A percentile compares a stretch with the other conserved stretches of the same genome.
These are phyloP conservation scores for Trypanosoma scelopori DNA, from an alignment of 208 protist species.

Conservation along the genomic window DNA sequence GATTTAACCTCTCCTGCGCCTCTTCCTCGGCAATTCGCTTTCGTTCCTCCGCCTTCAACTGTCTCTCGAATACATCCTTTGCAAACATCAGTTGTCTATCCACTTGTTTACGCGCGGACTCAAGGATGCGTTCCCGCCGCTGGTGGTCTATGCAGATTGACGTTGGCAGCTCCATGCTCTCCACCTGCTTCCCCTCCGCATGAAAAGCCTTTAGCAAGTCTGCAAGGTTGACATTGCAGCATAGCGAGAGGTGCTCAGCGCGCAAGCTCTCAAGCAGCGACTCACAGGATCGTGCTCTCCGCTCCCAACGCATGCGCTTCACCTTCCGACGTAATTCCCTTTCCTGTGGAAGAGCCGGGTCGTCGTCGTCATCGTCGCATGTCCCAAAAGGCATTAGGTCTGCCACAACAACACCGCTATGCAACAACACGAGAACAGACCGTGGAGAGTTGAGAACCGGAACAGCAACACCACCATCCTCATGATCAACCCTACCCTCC, in stretches of 20 bases:
- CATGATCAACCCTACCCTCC: too few relatives aligned
- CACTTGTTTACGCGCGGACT: conserved; percentile 48
- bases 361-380: conserved; percentile 30
- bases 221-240: conserved; percentile 34
- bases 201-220: conserved; percentile 49
- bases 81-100: conserved; percentile 49
- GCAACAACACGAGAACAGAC: conserved; percentile 69
- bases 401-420: conserved; percentile 55
- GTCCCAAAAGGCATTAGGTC: conserved; percentile 39
- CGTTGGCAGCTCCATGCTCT: conserved; percentile 31
- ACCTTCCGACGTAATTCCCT: conserved; percentile 38
- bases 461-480: conserved; percentile 3
- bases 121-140: conserved; percentile 53
- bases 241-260: conserved; percentile 58
- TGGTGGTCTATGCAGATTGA: conserved; percentile 51
- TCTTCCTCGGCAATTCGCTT: conserved; percentile 53
- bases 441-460: conserved; percentile 76
- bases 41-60: conserved; percentile 42
- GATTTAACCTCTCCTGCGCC: conserved; percentile 28
- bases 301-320: conserved; percentile 39
- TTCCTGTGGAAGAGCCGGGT: conserved; percentile 29
- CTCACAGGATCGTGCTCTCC: conserved; percentile 27
- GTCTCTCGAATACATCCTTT: conserved; percentile 43
- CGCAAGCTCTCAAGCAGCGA: conserved; percentile 36
- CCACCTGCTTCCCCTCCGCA: conserved; percentile 11